Percentiles rank a stretch among this genome's conserved stretches.
These are phyloP conservation scores for Ceratonia siliqua DNA, from an alignment of 306 rosid species.

Conservation along the genomic window DNA sequence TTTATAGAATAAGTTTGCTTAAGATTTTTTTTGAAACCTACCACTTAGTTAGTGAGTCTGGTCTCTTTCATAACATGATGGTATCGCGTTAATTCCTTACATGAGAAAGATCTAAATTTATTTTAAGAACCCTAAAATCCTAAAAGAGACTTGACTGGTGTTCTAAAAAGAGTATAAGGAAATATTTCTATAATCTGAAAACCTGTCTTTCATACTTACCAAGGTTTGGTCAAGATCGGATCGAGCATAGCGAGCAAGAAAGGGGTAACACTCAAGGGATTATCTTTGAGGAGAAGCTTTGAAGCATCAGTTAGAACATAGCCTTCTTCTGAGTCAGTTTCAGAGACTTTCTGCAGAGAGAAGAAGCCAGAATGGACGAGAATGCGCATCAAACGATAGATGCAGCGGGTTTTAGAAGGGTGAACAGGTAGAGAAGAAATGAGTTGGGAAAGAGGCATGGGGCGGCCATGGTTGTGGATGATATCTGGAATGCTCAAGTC, in stretches of 20 bases:
- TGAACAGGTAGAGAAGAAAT: slow-evolving; percentile 32
- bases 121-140: too few species aligned
- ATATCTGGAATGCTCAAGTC: slow-evolving; percentile 27
- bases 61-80: too few species aligned
- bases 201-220: too few species aligned
- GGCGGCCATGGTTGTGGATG: slow-evolving; percentile 49
- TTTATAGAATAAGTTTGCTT: too few species aligned
- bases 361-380: slow-evolving; percentile 46
- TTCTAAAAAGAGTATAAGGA: too few species aligned
- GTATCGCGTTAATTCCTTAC: too few species aligned
- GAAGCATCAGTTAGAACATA: slow-evolving; percentile 42
- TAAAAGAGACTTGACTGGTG: too few species aligned
- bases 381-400: slow-evolving; percentile 48
- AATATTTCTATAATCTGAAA: too few species aligned
- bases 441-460: slow-evolving; percentile 54
- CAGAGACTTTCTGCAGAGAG: neutral
- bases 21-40: too few species aligned
- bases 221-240: slow-evolving; percentile 28
- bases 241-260: slow-evolving; percentile 24
- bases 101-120: too few species aligned
- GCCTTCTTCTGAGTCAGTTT: slow-evolving; percentile 5
- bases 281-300: slow-evolving; percentile 32
- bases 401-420: slow-evolving; percentile 28
- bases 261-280: slow-evolving; percentile 31
- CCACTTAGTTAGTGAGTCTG: too few species aligned